phyloP scores from a whole-genome alignment of 225 moss, liverwort and hornwort species.

The Climacium dendroides region DNA sequence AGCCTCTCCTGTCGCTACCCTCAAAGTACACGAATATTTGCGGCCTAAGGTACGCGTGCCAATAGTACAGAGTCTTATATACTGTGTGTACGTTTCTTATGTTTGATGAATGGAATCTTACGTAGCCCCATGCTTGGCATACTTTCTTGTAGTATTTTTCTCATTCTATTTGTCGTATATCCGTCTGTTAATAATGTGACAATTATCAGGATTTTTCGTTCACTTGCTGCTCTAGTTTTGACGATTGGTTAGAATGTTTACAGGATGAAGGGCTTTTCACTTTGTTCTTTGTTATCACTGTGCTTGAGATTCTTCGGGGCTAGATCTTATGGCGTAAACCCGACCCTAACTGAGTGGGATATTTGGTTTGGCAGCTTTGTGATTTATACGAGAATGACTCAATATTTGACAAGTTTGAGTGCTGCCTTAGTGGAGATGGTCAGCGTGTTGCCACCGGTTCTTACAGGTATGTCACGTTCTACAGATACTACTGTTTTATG shows the following conservation, averaged over 20 bases:
- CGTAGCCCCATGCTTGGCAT: not conserved
- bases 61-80: not conserved
- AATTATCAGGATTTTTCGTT: not conserved
- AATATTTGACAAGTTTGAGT: slow-evolving; percentile 99
- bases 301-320: not conserved
- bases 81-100: not conserved
- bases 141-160: not conserved
- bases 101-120: not conserved
- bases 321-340: not conserved
- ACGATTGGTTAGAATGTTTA: not conserved
- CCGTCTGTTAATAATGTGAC: not conserved
- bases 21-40: slow-evolving; percentile 92
- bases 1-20: slow-evolving; percentile 83
- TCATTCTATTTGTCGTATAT: not conserved
- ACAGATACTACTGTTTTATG: not conserved
- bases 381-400: slow-evolving; percentile 99
- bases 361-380: slow-evolving; percentile 54
- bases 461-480: slow-evolving; percentile 52
- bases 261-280: not conserved
- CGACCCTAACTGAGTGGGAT: not conserved
- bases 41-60: slow-evolving; percentile 68
- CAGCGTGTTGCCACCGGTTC: slow-evolving; percentile 97
- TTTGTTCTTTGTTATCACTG: not conserved
- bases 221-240: not conserved
- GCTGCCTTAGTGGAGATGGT: slow-evolving; percentile 98